These are phyloP conservation scores for Aspergillus persii DNA, from an alignment of 2,329 filamentous ascomycete species.

Conservation along the genomic window DNA sequence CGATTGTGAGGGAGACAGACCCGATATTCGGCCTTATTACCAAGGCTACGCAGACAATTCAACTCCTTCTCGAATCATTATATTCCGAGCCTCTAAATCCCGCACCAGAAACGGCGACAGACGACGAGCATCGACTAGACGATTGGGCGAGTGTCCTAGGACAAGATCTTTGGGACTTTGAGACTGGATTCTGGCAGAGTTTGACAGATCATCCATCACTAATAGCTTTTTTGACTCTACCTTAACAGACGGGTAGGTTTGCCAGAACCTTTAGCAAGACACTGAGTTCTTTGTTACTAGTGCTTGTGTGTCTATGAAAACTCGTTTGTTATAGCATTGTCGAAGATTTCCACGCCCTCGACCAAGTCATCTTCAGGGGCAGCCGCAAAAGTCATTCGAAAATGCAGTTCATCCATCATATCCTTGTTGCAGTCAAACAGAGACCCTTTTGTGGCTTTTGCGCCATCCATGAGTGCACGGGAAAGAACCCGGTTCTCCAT, in stretches of 20 bases:
- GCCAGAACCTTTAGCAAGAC: no score
- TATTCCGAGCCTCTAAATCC: not conserved
- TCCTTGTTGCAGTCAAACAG: not conserved
- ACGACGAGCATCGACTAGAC: constrained; percentile 23
- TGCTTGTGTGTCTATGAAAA: not conserved
- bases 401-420: not conserved
- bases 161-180: constrained; percentile 27
- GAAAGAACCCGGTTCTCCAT: not conserved
- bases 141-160: constrained; percentile 24
- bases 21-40: constrained; percentile 25
- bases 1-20: constrained; percentile 23
- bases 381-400: not conserved
- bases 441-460: not conserved
- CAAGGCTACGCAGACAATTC: constrained; percentile 16
- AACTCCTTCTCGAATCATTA: not conserved
- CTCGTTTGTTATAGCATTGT: not conserved
- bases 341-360: not conserved
- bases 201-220: constrained; percentile 28
- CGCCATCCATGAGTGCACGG: not conserved
- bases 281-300: no score
- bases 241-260: not conserved
- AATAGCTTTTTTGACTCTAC: not conserved
- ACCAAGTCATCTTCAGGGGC: not conserved
- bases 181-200: constrained; percentile 27
- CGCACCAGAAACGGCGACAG: not conserved